Conservation (phyloP, 768 basidiomycete genomes). For the Lepiota venenata region DNA sequence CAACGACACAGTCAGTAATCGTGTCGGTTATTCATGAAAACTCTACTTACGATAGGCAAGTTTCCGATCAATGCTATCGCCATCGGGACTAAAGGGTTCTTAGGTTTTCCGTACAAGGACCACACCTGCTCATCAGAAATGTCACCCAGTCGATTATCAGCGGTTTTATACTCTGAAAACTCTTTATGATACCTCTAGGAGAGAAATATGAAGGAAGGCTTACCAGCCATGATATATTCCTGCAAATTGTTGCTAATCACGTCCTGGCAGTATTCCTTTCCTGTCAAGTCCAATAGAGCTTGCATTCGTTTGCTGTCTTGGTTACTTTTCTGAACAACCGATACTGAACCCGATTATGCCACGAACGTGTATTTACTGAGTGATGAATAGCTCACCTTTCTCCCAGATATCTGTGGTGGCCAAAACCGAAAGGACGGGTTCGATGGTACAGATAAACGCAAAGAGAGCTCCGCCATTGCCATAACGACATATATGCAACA, state of each 20-base stretch:
- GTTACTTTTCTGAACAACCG: slow-evolving; percentile 17
- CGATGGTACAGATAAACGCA: neutral
- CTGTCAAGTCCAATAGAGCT: too few relatives aligned
- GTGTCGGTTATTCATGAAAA: neutral
- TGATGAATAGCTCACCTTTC: neutral
- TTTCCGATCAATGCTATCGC: slow-evolving; percentile 7
- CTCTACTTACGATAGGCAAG: slow-evolving; percentile 20
- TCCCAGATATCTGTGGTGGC: neutral
- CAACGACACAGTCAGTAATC: neutral
- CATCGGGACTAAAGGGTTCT: too few relatives aligned
- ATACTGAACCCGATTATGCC: neutral
- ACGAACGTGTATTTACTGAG: neutral
- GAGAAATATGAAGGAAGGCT: too few relatives aligned
- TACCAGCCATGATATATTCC: slow-evolving; percentile 9
- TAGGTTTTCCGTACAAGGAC: too few relatives aligned
- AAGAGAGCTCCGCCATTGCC: slow-evolving; percentile 8
- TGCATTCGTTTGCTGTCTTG: slow-evolving; percentile 26
- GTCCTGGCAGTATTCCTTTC: slow-evolving; percentile 1
- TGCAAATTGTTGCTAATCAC: slow-evolving; percentile 7
- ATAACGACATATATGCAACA: neutral
- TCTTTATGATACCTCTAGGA: too few relatives aligned
- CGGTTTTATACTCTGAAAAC: too few relatives aligned
- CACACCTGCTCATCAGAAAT: too few relatives aligned
- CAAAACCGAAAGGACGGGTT: neutral
- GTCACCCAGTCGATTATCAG: too few relatives aligned